Percentiles rank a stretch among this genome's conserved stretches.
These are phyloP conservation scores for Trichoderma sp. DNA, from an alignment of 2,329 filamentous ascomycete species.

Conservation along the genomic window DNA sequence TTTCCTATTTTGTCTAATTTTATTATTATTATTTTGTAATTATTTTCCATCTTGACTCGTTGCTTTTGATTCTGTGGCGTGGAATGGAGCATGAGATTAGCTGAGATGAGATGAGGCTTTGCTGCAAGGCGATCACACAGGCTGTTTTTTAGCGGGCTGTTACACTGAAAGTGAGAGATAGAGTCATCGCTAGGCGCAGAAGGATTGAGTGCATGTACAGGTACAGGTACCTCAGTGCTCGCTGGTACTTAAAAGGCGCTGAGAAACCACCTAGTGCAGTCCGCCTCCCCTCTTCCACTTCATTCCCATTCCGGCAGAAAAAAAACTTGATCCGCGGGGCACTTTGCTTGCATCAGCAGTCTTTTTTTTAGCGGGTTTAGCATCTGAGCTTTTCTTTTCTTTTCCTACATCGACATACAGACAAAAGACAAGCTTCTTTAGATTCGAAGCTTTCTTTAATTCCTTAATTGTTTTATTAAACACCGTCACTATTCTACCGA, in stretches of 20 bases:
- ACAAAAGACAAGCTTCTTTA: neutral
- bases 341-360: neutral
- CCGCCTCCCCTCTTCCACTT: neutral
- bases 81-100: neutral
- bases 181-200: neutral
- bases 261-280: neutral
- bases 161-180: neutral
- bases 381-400: neutral
- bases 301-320: constrained; percentile 9
- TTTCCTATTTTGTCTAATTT: neutral
- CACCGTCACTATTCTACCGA: neutral
- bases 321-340: constrained; percentile 5
- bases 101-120: neutral
- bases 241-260: constrained; percentile 4
- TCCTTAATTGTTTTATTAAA: neutral
- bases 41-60: neutral
- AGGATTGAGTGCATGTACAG: neutral
- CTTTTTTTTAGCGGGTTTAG: neutral
- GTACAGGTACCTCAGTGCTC: neutral
- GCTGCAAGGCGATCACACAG: neutral
- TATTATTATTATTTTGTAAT: neutral
- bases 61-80: neutral
- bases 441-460: neutral
- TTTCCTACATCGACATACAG: neutral
- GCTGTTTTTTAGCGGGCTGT: neutral